Percentiles rank a stretch among this genome's conserved stretches.
Conservation (phyloP, 2,329 filamentous ascomycete genomes). For the Trichophyton simii region DNA sequence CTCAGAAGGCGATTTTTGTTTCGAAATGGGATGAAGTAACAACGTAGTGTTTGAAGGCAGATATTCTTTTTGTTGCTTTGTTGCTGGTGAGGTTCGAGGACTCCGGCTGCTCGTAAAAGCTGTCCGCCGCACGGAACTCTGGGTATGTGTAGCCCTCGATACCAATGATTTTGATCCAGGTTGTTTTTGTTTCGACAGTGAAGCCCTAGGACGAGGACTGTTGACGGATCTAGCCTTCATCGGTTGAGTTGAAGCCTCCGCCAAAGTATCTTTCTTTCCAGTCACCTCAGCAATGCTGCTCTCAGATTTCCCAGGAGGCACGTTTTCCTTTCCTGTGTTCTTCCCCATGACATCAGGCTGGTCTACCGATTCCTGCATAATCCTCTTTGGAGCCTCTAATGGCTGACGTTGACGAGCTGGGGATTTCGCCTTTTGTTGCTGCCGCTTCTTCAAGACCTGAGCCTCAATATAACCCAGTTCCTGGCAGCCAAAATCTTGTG, state of each 20-base stretch:
- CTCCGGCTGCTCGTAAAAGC: not conserved
- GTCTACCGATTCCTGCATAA: conserved; percentile 31
- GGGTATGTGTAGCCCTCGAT: not conserved
- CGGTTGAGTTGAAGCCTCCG: not conserved
- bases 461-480: conserved; percentile 25
- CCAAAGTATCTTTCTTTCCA: not conserved
- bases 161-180: not conserved
- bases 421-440: conserved; percentile 14
- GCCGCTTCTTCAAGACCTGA: conserved; percentile 24
- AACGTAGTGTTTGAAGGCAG: not conserved
- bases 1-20: conserved; percentile 18
- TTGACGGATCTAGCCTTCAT: not conserved
- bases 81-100: not conserved
- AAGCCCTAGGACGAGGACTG: not conserved
- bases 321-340: conserved; percentile 50
- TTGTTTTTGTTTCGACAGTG: not conserved
- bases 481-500: conserved; percentile 12
- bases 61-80: not conserved
- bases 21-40: not conserved
- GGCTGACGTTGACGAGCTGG: conserved; percentile 30
- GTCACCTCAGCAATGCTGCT: not conserved
- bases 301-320: conserved; percentile 38
- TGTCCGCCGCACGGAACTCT: not conserved
- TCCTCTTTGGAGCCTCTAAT: conserved; percentile 32
- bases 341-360: conserved; percentile 39